Conservation (phyloP, 2,329 filamentous ascomycete species). For the Emergomyces orientalis region DNA sequence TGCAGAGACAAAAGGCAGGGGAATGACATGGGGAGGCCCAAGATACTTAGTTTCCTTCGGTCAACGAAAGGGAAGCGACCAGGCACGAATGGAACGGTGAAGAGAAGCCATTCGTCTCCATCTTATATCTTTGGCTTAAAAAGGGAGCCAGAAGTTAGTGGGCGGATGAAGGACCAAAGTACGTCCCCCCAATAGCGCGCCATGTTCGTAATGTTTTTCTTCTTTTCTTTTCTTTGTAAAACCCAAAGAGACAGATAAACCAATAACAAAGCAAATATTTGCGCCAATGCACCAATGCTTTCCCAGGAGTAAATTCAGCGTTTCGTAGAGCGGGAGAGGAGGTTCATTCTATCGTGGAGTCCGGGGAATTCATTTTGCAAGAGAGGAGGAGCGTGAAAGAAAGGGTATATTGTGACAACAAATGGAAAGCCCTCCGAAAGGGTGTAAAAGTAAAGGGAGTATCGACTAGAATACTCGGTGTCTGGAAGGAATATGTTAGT, state of each 20-base stretch:
- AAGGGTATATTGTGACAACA: slow-evolving; percentile 6
- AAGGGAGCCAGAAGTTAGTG: background rate
- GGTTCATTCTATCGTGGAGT: background rate
- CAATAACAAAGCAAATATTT: background rate
- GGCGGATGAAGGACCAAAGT: background rate
- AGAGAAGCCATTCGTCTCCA: background rate
- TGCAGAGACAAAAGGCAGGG: background rate
- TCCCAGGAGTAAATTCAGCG: background rate
- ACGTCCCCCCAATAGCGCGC: background rate
- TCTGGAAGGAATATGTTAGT: slow-evolving; percentile 16
- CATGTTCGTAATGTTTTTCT: background rate
- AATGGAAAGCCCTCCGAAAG: background rate
- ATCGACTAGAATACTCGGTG: slow-evolving; percentile 24
- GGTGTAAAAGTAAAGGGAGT: background rate
- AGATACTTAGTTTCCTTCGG: no score
- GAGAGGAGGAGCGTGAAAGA: background rate
- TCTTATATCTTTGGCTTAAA: background rate
- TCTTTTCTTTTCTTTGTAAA: background rate
- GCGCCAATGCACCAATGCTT: slow-evolving; percentile 6
- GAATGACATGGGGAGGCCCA: background rate
- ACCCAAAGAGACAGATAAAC: background rate
- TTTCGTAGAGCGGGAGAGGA: background rate
- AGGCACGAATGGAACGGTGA: background rate
- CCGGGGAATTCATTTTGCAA: background rate
- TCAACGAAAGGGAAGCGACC: background rate